Percentiles rank a stretch among this genome's conserved stretches.
These are phyloP conservation scores for Stephanodiscus triporus DNA, from an alignment of 108 stramenopile genomes.

Conservation along the genomic window DNA sequence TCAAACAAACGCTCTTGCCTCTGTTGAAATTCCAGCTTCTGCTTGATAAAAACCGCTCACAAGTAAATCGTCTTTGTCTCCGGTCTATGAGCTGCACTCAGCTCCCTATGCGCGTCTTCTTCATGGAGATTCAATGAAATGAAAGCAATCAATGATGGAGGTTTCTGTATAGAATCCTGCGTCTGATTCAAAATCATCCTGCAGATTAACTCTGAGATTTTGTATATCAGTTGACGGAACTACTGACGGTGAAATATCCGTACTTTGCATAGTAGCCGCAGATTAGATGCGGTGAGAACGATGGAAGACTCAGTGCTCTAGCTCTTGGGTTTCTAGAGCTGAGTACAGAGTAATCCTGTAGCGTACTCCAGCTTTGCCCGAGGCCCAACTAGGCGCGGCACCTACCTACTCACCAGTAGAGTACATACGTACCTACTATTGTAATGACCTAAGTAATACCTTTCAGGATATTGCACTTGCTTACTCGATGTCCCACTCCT, in stretches of 20 bases:
- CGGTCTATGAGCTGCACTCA: conserved; percentile 36
- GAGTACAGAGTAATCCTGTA: too few relatives aligned
- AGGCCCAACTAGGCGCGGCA: too few relatives aligned
- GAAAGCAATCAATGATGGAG: conserved; percentile 51
- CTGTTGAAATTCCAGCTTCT: conserved; percentile 20
- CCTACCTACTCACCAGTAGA: too few relatives aligned
- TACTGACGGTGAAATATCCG: conserved; percentile 61
- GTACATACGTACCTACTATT: too few relatives aligned
- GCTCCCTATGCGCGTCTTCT: conserved; percentile 49
- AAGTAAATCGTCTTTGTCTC: conserved; percentile 39
- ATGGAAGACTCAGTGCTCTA: too few relatives aligned
- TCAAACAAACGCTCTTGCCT: conserved; percentile 10
- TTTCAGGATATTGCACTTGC: too few relatives aligned
- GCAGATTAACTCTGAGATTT: conserved; percentile 60
- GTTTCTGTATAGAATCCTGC: conserved; percentile 62
- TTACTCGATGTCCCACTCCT: too few relatives aligned
- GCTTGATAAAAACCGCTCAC: conserved; percentile 66
- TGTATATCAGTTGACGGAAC: conserved; percentile 63
- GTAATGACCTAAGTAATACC: too few relatives aligned
- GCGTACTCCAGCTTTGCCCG: too few relatives aligned
- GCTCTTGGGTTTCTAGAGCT: too few relatives aligned
- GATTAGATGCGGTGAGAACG: too few relatives aligned
- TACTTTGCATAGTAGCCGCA: too few relatives aligned
- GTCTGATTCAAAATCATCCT: conserved; percentile 7
- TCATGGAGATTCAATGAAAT: conserved; percentile 67